Percentiles rank a stretch among this genome's conserved stretches.
Conservation (phyloP, 306 rosid genomes). For the Pterocarpus santalinus region DNA sequence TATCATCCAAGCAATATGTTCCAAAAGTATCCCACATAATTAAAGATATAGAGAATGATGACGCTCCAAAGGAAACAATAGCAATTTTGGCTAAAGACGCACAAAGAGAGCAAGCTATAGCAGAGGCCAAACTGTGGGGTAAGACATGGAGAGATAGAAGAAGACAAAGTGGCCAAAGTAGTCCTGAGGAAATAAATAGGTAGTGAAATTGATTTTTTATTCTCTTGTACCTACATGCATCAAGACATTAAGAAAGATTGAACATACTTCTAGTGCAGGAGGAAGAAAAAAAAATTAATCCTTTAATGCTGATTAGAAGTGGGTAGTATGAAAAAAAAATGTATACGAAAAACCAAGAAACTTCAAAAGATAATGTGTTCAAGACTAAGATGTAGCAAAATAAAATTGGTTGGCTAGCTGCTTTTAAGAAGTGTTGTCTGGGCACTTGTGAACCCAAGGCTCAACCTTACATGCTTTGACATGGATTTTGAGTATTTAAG, state of each 20-base stretch:
- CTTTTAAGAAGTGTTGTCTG: slow-evolving; percentile 21
- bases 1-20: slow-evolving; percentile 43
- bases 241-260: slow-evolving; percentile 19
- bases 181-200: slow-evolving; percentile 32
- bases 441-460: slow-evolving; percentile 32
- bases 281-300: neutral
- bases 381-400: slow-evolving; percentile 33
- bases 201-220: slow-evolving; percentile 24
- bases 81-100: slow-evolving; percentile 24
- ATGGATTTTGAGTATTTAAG: slow-evolving; percentile 26
- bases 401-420: slow-evolving; percentile 33
- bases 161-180: slow-evolving; percentile 40
- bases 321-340: slow-evolving; percentile 14
- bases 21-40: slow-evolving; percentile 11
- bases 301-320: slow-evolving; percentile 31
- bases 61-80: slow-evolving; percentile 39
- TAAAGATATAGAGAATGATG: slow-evolving; percentile 7
- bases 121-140: slow-evolving; percentile 63
- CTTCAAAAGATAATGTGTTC: neutral
- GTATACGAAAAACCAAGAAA: slow-evolving; percentile 23
- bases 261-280: slow-evolving; percentile 5
- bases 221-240: slow-evolving; percentile 30
- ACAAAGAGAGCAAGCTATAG: slow-evolving; percentile 55
- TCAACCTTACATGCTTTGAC: slow-evolving; percentile 31
- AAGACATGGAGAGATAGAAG: slow-evolving; percentile 55